phyloP scores from a whole-genome alignment of 495 filamentous ascomycete genomes.

The Evansstolkia leycettana region DNA sequence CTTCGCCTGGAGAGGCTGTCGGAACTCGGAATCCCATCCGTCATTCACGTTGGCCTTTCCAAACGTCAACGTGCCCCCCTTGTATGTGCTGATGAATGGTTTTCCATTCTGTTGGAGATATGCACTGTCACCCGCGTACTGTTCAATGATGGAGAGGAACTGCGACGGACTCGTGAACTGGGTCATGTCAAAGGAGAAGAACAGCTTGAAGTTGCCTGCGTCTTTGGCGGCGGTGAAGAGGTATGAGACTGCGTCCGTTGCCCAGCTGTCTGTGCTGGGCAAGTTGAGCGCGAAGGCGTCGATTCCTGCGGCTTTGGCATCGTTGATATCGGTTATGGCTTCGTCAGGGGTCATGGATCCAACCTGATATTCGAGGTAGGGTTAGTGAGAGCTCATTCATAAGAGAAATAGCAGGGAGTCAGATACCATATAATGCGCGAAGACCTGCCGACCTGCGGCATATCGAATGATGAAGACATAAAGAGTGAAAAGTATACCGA shows the following conservation, averaged over 20 bases:
- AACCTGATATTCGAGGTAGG: constrained; percentile 4
- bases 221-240: constrained; percentile 8
- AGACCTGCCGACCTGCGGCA: constrained; percentile 5
- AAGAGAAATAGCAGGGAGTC: too few species aligned
- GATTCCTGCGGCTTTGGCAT: constrained; percentile 13
- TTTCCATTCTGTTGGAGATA: constrained; percentile 6
- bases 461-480: too few species aligned
- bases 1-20: constrained; percentile 1
- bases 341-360: constrained; percentile 9
- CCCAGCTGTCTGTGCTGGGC: constrained; percentile 9
- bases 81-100: neutral
- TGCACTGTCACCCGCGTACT: constrained; percentile 5
- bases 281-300: constrained; percentile 20
- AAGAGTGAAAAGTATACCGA: too few species aligned
- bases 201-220: constrained; percentile 16
- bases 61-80: constrained; percentile 5
- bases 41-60: neutral
- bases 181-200: constrained; percentile 17
- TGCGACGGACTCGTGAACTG: constrained; percentile 3
- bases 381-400: neutral
- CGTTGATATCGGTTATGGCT: constrained; percentile 14
- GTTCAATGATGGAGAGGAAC: constrained; percentile 1
- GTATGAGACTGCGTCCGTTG: constrained; percentile 5
- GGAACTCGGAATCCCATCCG: constrained; percentile 4
- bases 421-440: constrained; percentile 22